Base-by-base conservation (phyloP, 2,329 filamentous ascomycete genomes). In the Colletotrichum agaves region DNA sequence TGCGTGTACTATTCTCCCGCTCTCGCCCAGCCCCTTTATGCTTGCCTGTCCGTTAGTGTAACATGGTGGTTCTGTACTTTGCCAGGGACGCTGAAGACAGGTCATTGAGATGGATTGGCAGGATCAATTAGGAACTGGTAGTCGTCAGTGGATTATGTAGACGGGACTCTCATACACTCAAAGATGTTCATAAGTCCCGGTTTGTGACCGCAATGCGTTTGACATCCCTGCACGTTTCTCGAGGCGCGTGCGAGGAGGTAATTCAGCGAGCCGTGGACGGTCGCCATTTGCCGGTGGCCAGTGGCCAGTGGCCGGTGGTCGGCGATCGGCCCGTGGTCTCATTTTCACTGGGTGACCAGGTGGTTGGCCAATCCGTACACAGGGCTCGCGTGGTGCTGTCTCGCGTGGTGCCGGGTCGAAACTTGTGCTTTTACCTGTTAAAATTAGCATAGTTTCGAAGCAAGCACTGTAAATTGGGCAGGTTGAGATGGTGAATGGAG, bases 381-480 rank as follows among this genome's bases (percentile, higher is more conserved):
- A 49, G 21, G 21, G 13, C 23, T 27, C 27, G 27, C n/a, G 6
- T 27, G 35, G 35, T 37, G 35, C 35, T 37, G 35, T 37, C 7
- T 13, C 35, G 10, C 27, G 27, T 27, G 27, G 27, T 27, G 4
- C 27, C 27, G 27, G 27, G 35, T 37, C 5, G 11, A 15, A 37
- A 37, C 11, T 15, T 11, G 35, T 15, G 11, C 13, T 37, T 11
- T 37, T 37, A 12, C 47, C 47, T 52, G 47, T 52, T 5, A 52
- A 11, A 52, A 52, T 52, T 31, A 33, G n/a, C 27, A 15, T 12
- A 33, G 10, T 37, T 35, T 53, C 35, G 46, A 47, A 52, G 55
- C 56, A 67, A 60, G 55, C 64, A 67, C 64, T 63, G 64, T 67
- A 55, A 55, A 59, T 43, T 33, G 23, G 46, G 41, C 33, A 43